A percentile compares a stretch with the other conserved stretches of the same genome.
phyloP scores from a whole-genome alignment of 441 rosid species.

The Theobroma grandiflorum region DNA sequence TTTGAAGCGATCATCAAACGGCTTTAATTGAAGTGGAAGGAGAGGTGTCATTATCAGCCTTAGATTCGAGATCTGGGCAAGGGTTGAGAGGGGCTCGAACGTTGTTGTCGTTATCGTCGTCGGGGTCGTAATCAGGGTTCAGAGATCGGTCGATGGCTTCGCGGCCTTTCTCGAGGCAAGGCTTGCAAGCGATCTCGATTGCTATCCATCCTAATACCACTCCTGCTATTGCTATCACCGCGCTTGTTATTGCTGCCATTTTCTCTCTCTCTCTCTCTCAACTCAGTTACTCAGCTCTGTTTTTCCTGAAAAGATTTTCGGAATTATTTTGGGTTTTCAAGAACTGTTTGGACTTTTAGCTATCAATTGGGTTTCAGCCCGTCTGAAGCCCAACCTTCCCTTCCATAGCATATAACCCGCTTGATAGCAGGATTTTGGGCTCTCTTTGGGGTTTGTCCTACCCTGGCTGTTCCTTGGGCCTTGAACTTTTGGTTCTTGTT shows the following conservation, averaged over 20 bases:
- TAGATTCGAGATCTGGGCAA: constrained; percentile 20
- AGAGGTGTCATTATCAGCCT: constrained; percentile 2
- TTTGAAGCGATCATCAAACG: constrained; percentile 30
- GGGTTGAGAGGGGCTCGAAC: constrained; percentile 48
- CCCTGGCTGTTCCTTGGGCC: too few relatives aligned
- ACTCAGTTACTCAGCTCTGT: not conserved
- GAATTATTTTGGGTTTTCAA: not conserved
- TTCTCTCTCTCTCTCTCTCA: not conserved
- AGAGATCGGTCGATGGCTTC: constrained; percentile 71
- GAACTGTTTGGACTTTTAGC: not conserved
- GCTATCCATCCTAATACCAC: constrained; percentile 67
- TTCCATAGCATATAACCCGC: too few relatives aligned
- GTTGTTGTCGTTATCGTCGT: constrained; percentile 42
- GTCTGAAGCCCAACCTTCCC: not conserved
- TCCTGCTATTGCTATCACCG: constrained; percentile 65
- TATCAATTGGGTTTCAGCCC: not conserved
- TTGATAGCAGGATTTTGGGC: too few relatives aligned
- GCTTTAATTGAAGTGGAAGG: constrained; percentile 34
- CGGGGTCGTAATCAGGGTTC: constrained; percentile 70
- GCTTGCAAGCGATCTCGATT: constrained; percentile 71
- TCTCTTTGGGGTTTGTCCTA: too few relatives aligned
- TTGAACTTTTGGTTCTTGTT: too few relatives aligned
- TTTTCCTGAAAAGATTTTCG: too few relatives aligned
- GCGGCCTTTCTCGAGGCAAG: constrained; percentile 65
- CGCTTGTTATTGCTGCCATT: constrained; percentile 67